phyloP scores from a whole-genome alignment of 371 early-diverging fungal species.

The Rhizoclosmatium hyalinum region DNA sequence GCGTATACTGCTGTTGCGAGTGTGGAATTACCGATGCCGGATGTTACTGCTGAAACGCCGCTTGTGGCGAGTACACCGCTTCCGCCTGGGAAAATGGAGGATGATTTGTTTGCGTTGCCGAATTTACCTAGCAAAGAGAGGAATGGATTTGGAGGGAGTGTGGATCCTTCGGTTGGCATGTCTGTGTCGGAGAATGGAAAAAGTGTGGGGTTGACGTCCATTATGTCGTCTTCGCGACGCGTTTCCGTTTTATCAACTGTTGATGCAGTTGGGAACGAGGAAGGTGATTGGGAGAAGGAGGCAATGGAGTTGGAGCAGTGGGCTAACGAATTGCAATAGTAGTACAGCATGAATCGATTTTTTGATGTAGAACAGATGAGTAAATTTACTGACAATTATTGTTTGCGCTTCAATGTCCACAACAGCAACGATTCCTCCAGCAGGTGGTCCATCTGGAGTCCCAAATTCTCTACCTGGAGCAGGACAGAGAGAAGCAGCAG shows the following conservation, averaged over 20 bases:
- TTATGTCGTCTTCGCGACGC: no score
- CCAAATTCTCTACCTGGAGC: background rate
- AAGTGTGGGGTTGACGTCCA: no score
- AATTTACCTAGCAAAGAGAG: background rate
- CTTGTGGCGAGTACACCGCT: background rate
- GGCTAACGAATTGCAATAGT: slow-evolving; percentile 17
- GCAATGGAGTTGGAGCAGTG: slow-evolving; percentile 48
- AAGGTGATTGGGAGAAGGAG: slow-evolving; percentile 48
- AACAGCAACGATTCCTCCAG: background rate
- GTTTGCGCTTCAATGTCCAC: background rate
- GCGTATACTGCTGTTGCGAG: slow-evolving; percentile 12
- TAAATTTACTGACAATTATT: background rate
- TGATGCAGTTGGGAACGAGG: background rate
- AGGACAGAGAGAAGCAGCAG: slow-evolving; percentile 40
- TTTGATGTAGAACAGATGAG: background rate
- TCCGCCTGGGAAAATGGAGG: no score
- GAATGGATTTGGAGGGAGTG: background rate
- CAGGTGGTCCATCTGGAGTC: background rate
- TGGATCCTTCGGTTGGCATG: background rate
- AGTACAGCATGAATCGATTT: background rate
- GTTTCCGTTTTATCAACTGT: no score
- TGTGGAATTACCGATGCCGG: slow-evolving; percentile 1
- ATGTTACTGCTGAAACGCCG: background rate
- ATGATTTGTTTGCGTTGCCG: background rate
- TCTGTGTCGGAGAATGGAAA: no score